These are phyloP conservation scores for Fusarium bactridioides DNA, from an alignment of 2,329 filamentous ascomycete species.

Conservation along the genomic window DNA sequence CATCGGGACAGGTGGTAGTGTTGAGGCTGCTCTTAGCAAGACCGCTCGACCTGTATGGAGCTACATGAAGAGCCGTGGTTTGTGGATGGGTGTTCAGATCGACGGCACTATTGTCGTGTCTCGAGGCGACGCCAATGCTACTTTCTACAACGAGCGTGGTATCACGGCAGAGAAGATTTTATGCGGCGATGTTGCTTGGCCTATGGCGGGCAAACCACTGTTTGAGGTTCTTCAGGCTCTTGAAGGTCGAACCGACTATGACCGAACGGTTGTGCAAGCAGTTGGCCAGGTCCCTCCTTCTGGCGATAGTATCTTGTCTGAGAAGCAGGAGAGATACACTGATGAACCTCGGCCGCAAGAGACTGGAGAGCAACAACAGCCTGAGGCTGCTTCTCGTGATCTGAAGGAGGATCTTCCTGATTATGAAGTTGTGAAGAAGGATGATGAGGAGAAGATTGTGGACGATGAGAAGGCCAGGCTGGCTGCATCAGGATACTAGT, in stretches of 20 bases:
- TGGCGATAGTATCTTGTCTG: conserved; percentile 26
- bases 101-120: conserved; percentile 82
- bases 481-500: conserved; percentile 34
- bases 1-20: conserved; percentile 68
- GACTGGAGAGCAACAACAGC: not conserved
- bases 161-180: conserved; percentile 50
- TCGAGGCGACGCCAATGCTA: conserved; percentile 78
- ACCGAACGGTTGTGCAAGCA: conserved; percentile 40
- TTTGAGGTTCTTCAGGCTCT: conserved; percentile 51
- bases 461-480: conserved; percentile 43
- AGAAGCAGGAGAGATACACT: conserved; percentile 44
- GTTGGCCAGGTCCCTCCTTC: conserved; percentile 36
- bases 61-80: conserved; percentile 81
- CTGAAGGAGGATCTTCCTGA: conserved; percentile 32
- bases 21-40: conserved; percentile 50
- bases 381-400: not conserved
- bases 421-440: conserved; percentile 19
- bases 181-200: conserved; percentile 50
- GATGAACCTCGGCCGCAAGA: conserved; percentile 9
- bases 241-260: conserved; percentile 44
- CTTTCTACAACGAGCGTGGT: conserved; percentile 73
- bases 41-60: conserved; percentile 72
- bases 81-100: conserved; percentile 82
- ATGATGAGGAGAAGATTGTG: conserved; percentile 14
- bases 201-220: conserved; percentile 48